These are phyloP conservation scores for Wickerhamomyces sp. DNA, from an alignment of 1,139 yeast species.

Conservation along the genomic window DNA sequence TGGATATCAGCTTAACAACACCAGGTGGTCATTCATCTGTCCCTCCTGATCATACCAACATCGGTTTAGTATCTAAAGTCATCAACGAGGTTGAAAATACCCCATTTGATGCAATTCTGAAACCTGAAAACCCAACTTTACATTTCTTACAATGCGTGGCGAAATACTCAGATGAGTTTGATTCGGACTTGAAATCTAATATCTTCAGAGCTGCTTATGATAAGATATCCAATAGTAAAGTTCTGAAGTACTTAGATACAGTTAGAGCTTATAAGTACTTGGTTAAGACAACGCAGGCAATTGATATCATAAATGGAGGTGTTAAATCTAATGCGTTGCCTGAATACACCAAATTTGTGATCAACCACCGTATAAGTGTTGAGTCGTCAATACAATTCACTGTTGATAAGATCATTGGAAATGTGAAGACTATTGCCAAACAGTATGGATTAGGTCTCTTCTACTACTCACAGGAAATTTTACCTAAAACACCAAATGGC, in stretches of 20 bases:
- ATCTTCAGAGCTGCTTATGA: slow-evolving; percentile 13
- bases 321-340: slow-evolving; percentile 65
- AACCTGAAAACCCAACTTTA: slow-evolving; percentile 45
- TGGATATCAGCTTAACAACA: slow-evolving; percentile 43
- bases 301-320: slow-evolving; percentile 57
- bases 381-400: slow-evolving; percentile 43
- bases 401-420: slow-evolving; percentile 34
- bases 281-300: slow-evolving; percentile 53
- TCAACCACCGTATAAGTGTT: slow-evolving; percentile 52
- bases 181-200: slow-evolving; percentile 21
- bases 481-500: slow-evolving; percentile 34
- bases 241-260: slow-evolving; percentile 30
- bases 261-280: slow-evolving; percentile 32
- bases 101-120: slow-evolving; percentile 42
- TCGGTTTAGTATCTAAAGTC: slow-evolving; percentile 57
- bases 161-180: slow-evolving; percentile 30
- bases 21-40: slow-evolving; percentile 72
- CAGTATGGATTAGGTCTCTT: slow-evolving; percentile 45
- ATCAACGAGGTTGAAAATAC: slow-evolving; percentile 44
- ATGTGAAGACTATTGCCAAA: slow-evolving; percentile 39
- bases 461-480: slow-evolving; percentile 29
- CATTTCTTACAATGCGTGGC: slow-evolving; percentile 44
- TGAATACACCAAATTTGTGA: slow-evolving; percentile 49
- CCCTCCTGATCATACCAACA: slow-evolving; percentile 70
- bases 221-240: slow-evolving; percentile 31